Percentiles rank a stretch among this genome's conserved stretches.
These are phyloP conservation scores for Paraphoma chrysanthemicola DNA, from an alignment of 2,329 filamentous ascomycete genomes.

Conservation along the genomic window DNA sequence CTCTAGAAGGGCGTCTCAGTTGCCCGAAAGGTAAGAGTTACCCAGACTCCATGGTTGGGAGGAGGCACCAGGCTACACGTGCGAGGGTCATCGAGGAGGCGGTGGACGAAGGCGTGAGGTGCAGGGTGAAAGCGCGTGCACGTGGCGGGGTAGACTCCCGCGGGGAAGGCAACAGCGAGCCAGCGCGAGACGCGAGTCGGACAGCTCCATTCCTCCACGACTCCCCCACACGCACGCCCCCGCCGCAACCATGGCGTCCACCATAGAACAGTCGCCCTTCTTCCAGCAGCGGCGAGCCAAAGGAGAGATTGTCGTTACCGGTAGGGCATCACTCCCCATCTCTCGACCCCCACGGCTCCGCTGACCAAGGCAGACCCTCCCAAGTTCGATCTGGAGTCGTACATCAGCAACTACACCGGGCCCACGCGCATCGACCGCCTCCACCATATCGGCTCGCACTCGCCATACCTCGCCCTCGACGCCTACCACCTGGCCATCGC, in stretches of 20 bases:
- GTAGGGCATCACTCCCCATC: conserved; percentile 18
- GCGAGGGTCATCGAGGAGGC: no score
- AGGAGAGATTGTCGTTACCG: conserved; percentile 41
- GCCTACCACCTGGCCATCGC: conserved; percentile 78
- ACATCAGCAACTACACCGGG: conserved; percentile 87
- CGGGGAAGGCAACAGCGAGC: conserved; percentile 24
- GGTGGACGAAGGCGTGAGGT: neutral
- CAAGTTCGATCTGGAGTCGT: conserved; percentile 90
- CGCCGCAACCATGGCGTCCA: conserved; percentile 37
- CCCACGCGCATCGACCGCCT: conserved; percentile 83
- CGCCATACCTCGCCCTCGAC: conserved; percentile 76
- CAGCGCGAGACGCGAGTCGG: neutral
- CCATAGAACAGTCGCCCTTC: conserved; percentile 44
- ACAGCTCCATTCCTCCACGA: conserved; percentile 21
- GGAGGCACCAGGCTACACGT: no score
- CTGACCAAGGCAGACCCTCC: conserved; percentile 67
- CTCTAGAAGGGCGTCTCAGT: neutral
- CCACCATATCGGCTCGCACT: conserved; percentile 79
- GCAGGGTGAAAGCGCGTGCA: neutral
- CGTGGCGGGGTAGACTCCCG: neutral
- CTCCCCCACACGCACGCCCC: conserved; percentile 12
- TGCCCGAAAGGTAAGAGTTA: no score
- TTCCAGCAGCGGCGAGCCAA: conserved; percentile 39
- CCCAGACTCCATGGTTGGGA: no score
- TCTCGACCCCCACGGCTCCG: neutral